phyloP scores from a whole-genome alignment of 176 grass and related monocot species.

The Avena atlantica region DNA sequence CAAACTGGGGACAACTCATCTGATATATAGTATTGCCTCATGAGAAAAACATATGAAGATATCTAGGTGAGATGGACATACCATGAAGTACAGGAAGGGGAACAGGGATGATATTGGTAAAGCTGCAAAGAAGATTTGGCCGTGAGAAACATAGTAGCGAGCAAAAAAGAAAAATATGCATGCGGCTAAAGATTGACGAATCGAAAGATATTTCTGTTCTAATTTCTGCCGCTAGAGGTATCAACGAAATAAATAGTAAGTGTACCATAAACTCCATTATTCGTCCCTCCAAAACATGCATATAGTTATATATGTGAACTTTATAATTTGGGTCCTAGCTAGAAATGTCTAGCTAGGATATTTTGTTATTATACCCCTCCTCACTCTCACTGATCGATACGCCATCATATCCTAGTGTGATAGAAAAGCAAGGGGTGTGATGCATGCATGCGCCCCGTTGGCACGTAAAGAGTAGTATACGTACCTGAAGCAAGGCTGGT shows the following conservation, averaged over 20 bases:
- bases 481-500: slow-evolving; percentile 15
- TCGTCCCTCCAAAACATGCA: neutral
- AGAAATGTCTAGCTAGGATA: neutral
- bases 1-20: neutral
- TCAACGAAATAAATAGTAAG: neutral
- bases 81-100: slow-evolving; percentile 50
- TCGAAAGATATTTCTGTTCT: too few relatives aligned
- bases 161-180: neutral
- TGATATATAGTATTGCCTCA: neutral
- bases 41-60: neutral
- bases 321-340: neutral
- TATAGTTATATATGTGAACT: neutral
- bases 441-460: too few relatives aligned
- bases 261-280: neutral
- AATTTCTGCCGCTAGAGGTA: neutral
- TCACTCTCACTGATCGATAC: too few relatives aligned
- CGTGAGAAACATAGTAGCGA: neutral
- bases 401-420: too few relatives aligned
- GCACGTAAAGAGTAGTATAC: neutral
- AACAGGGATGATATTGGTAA: slow-evolving; percentile 42
- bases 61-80: neutral
- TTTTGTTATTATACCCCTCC: too few relatives aligned
- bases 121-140: slow-evolving; percentile 1
- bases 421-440: too few relatives aligned
- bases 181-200: too few relatives aligned